These are phyloP conservation scores for Dysphania ambrosioides DNA, from an alignment of 148 eudicot species.

Conservation along the genomic window DNA sequence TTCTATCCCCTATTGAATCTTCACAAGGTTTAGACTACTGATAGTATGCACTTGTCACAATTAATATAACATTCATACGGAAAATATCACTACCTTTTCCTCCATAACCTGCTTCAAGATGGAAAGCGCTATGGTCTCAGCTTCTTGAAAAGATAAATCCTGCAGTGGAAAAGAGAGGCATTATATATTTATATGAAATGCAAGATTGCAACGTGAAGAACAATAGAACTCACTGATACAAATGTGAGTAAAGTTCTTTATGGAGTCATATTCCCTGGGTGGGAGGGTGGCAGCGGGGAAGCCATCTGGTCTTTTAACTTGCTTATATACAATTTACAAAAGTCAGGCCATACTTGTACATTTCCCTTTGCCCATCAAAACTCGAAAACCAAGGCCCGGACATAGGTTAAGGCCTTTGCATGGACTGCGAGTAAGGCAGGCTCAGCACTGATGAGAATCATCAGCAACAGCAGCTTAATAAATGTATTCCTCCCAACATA, in stretches of 20 bases:
- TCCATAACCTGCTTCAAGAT: conserved; percentile 98
- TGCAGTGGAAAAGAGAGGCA: conserved; percentile 26
- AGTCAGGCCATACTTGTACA: background rate
- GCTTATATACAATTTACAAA: background rate
- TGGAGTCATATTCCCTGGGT: background rate
- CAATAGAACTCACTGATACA: background rate
- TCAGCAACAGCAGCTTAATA: background rate
- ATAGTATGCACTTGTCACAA: background rate
- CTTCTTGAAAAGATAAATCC: conserved; percentile 82
- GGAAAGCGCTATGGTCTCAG: conserved; percentile 91
- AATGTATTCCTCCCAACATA: too few species aligned
- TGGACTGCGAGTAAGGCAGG: background rate
- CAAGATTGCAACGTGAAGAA: background rate
- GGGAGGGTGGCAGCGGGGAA: background rate
- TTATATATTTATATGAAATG: background rate
- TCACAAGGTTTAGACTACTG: too few species aligned
- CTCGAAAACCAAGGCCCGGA: background rate
- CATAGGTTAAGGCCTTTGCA: background rate
- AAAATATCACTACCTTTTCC: conserved; percentile 58
- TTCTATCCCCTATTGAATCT: too few species aligned
- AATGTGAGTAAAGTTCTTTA: background rate
- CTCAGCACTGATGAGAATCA: background rate
- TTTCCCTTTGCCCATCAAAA: background rate
- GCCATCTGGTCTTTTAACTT: background rate
- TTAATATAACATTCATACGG: background rate